Evolutionary conservation across 306 rosid species (phyloP), one percentile per base, ranked within the genome.

Genomic region (Glycine soja): DNA sequence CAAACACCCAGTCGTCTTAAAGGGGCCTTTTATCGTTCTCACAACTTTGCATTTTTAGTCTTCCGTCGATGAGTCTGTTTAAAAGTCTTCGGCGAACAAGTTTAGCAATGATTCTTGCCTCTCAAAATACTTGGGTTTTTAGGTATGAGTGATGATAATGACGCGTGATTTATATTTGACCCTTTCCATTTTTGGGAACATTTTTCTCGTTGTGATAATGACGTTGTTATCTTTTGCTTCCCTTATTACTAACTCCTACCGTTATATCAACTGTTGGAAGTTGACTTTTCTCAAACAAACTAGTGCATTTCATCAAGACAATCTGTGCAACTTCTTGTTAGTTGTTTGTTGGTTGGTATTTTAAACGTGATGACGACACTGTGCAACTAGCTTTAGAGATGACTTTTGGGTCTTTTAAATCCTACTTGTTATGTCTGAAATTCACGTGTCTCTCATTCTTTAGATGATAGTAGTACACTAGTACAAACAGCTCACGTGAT

Each of bases 1-100:
- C 40, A 18, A 45, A 69, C 74, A 69, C 74, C 66, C 47, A 24
- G 43, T 86, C 50, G 36, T 76, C 53, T 69, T 67, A 15, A 34
- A 68, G 59, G 76, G 75, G 16, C 69, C 4, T 74, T 56, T 65
- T 65, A 72, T 52, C 68, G 51, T 18, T 45, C 72, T 15, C 52
- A n/a, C 72, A 24, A 56, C 68, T 78, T 10, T 10, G 3, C 42
- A 3, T 10, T 24, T 56, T 45, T 64, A 19, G 58, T 7, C 50
- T 51, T 73, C 51, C 34, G 38, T 24, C 30, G 30, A 24, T 24
- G 30, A 24, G 30, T 0, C 30, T 0, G 2, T 24, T 24, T 24
- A 24, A 24, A 24, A 24, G 30, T 24, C 2, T 24, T 24, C 30
- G 8, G 11, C 38, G 9, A 42, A 73, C 66, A 52, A 50, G 40